A percentile compares a stretch with the other conserved stretches of the same genome.
These are phyloP conservation scores for Platanus orientalis DNA, from an alignment of 164 flowering plant species.

Conservation along the genomic window DNA sequence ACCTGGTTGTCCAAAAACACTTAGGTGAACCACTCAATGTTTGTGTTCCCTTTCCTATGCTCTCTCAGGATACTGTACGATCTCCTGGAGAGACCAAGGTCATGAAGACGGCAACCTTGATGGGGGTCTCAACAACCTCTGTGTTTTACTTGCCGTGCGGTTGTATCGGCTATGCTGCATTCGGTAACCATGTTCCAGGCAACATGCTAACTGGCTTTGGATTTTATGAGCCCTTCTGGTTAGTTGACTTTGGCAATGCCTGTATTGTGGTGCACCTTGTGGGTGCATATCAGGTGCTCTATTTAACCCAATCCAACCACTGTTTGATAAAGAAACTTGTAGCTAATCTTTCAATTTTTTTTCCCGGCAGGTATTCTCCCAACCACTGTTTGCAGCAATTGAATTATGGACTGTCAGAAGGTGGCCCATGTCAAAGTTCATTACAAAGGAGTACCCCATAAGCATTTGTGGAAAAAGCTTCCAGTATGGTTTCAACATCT, in stretches of 20 bases:
- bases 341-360: no score
- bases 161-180: constrained; percentile 69
- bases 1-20: no score
- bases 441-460: constrained; percentile 19
- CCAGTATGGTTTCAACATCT: constrained; percentile 14
- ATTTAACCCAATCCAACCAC: not conserved
- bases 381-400: constrained; percentile 30
- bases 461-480: constrained; percentile 6
- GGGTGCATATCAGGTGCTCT: constrained; percentile 58
- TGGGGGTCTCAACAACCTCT: constrained; percentile 34
- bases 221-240: constrained; percentile 61
- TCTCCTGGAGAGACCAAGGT: constrained; percentile 49
- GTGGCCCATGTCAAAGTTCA: constrained; percentile 20
- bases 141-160: constrained; percentile 49
- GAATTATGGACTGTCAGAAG: constrained; percentile 22
- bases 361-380: constrained; percentile 31
- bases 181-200: constrained; percentile 59
- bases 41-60: not conserved
- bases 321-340: not conserved
- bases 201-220: constrained; percentile 62
- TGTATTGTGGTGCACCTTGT: constrained; percentile 59
- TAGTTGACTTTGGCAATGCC: constrained; percentile 50
- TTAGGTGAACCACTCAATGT: not conserved
- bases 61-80: constrained; percentile 39
- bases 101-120: constrained; percentile 55